A percentile compares a stretch with the other conserved stretches of the same genome.
These are phyloP conservation scores for Eutrema yunnanense DNA, from an alignment of 345 rosid species.

Conservation along the genomic window DNA sequence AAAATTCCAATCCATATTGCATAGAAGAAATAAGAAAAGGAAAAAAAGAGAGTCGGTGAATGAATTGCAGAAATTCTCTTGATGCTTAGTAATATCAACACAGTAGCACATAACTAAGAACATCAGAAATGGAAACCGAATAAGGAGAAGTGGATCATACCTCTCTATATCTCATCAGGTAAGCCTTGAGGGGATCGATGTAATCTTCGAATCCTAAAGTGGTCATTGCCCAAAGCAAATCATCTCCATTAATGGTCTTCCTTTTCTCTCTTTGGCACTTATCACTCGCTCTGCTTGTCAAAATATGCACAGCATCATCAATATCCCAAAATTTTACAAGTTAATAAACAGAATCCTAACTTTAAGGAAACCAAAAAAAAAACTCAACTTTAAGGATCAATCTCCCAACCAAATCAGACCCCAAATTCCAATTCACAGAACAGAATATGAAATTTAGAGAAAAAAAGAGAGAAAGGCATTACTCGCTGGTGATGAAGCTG, in stretches of 20 bases:
- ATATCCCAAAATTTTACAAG: neutral
- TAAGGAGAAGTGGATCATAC: conserved; percentile 19
- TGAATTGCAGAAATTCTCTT: neutral
- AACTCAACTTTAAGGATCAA: too few relatives aligned
- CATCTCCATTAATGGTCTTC: conserved; percentile 73
- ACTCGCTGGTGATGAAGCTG: conserved; percentile 68
- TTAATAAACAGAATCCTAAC: too few relatives aligned
- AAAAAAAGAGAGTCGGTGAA: neutral
- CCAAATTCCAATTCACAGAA: neutral
- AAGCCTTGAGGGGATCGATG: conserved; percentile 56
- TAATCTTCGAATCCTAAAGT: conserved; percentile 69
- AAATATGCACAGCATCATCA: neutral
- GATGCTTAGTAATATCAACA: neutral
- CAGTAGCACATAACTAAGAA: neutral
- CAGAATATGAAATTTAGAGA: neutral
- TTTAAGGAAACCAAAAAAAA: too few relatives aligned
- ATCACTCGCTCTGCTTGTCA: conserved; percentile 55
- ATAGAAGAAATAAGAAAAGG: conserved; percentile 4
- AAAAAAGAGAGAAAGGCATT: neutral
- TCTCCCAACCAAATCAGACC: neutral
- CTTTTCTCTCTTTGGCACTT: conserved; percentile 65
- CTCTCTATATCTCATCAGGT: conserved; percentile 62
- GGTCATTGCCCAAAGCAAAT: conserved; percentile 72
- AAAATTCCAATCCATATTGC: conserved; percentile 23
- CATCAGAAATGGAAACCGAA: neutral